A percentile compares a stretch with the other conserved stretches of the same genome.
Conservation (phyloP, 768 basidiomycete genomes). For the Podaxis sp. region DNA sequence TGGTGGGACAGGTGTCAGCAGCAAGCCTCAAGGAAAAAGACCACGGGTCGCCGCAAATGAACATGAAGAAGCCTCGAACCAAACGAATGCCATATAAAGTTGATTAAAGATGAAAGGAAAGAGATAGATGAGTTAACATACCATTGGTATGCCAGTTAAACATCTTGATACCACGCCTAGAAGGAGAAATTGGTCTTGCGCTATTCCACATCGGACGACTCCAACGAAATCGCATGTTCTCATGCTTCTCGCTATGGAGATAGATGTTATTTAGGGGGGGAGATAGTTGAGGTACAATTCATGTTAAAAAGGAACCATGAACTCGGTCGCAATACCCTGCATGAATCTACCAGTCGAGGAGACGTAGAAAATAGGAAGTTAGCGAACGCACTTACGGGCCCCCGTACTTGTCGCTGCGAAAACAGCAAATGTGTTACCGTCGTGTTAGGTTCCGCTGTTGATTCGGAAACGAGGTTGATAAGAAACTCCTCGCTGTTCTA, state of each 20-base stretch:
- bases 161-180: background rate
- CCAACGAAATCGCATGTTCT: background rate
- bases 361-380: background rate
- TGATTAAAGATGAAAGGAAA: slow-evolving; percentile 10
- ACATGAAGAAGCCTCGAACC: background rate
- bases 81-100: background rate
- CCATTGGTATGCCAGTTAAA: slow-evolving; percentile 11
- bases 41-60: background rate
- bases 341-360: background rate
- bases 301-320: background rate
- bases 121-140: slow-evolving; percentile 3
- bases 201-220: background rate
- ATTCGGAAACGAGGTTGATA: background rate
- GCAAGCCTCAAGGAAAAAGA: background rate
- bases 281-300: background rate
- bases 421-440: background rate
- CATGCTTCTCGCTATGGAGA: background rate
- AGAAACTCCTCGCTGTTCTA: background rate
- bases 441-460: background rate
- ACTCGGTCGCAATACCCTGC: background rate
- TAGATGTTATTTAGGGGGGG: background rate
- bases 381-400: background rate
- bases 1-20: background rate
- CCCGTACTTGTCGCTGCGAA: background rate
- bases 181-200: slow-evolving; percentile 5